A percentile compares a stretch with the other conserved stretches of the same genome.
Conservation (phyloP, 1,139 yeast species). For the Candida smagusa region DNA sequence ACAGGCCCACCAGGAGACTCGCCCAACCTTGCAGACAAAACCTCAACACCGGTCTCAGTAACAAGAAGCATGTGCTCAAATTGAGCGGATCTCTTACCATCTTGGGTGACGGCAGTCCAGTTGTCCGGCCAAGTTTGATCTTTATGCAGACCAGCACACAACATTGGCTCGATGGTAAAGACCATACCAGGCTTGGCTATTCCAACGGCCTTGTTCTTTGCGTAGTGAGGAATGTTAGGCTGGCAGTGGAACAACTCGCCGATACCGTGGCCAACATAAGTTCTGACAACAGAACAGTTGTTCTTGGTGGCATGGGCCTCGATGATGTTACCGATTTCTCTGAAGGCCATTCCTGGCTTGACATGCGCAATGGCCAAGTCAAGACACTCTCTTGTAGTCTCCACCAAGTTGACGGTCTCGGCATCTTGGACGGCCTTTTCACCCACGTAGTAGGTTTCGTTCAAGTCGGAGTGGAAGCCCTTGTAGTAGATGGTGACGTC, state of each 20-base stretch:
- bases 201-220: constrained; percentile 90
- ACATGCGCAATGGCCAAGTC: constrained; percentile 79
- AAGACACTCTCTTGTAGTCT: constrained; percentile 87
- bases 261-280: constrained; percentile 95
- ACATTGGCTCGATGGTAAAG: constrained; percentile 98
- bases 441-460: constrained; percentile 96
- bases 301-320: constrained; percentile 83
- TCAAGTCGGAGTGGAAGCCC: constrained; percentile 92
- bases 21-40: constrained; percentile 58
- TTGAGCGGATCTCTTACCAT: constrained; percentile 88
- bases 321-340: constrained; percentile 84
- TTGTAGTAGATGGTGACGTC: constrained; percentile 83
- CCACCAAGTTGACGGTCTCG: constrained; percentile 83
- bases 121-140: constrained; percentile 96
- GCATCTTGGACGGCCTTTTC: constrained; percentile 75
- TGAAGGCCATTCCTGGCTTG: constrained; percentile 89
- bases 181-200: constrained; percentile 95
- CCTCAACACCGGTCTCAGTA: constrained; percentile 92
- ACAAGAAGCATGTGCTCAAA: constrained; percentile 91
- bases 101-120: constrained; percentile 92
- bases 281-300: constrained; percentile 80
- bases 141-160: constrained; percentile 78
- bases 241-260: constrained; percentile 86
- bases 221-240: constrained; percentile 94
- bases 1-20: constrained; percentile 12